Conservation (phyloP, 1,284 basidiomycete genomes). For the Cerrena zonata region DNA sequence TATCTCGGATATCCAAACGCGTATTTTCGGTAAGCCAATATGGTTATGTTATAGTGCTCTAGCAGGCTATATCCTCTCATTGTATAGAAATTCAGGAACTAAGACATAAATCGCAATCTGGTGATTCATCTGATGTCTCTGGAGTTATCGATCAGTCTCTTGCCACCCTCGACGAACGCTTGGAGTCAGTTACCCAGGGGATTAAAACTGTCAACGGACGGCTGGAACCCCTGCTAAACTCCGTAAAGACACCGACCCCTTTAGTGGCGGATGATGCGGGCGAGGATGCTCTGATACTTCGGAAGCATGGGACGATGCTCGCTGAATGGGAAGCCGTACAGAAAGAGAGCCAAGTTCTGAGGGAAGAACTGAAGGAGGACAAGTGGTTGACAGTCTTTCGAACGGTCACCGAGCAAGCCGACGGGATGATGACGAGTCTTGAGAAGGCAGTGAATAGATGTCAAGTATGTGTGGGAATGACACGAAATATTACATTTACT, state of each 20-base stretch:
- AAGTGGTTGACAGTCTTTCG: conserved; percentile 94
- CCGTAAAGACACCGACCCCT: conserved; percentile 44
- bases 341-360: conserved; percentile 73
- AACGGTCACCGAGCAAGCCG: conserved; percentile 85
- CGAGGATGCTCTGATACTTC: conserved; percentile 51
- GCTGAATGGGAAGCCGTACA: conserved; percentile 78
- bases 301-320: conserved; percentile 64
- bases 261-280: conserved; percentile 27
- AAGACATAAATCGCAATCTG: conserved; percentile 70
- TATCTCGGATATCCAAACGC: conserved; percentile 80
- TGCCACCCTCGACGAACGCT: conserved; percentile 70
- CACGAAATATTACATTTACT: neutral
- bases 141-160: conserved; percentile 75
- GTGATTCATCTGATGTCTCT: conserved; percentile 52
- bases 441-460: conserved; percentile 85
- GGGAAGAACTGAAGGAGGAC: conserved; percentile 91
- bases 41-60: conserved; percentile 6
- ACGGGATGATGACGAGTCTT: conserved; percentile 92
- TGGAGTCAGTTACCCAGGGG: conserved; percentile 68
- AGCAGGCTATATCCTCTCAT: conserved; percentile 7
- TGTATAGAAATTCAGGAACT: conserved; percentile 75
- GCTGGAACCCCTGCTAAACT: conserved; percentile 51
- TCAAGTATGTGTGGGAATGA: conserved; percentile 46
- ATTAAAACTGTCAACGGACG: conserved; percentile 62
- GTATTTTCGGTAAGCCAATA: conserved; percentile 66